Percentiles rank a stretch among this genome's conserved stretches.
These are phyloP conservation scores for Veloboletus limbatus DNA, from an alignment of 1,284 basidiomycete species.

Conservation along the genomic window DNA sequence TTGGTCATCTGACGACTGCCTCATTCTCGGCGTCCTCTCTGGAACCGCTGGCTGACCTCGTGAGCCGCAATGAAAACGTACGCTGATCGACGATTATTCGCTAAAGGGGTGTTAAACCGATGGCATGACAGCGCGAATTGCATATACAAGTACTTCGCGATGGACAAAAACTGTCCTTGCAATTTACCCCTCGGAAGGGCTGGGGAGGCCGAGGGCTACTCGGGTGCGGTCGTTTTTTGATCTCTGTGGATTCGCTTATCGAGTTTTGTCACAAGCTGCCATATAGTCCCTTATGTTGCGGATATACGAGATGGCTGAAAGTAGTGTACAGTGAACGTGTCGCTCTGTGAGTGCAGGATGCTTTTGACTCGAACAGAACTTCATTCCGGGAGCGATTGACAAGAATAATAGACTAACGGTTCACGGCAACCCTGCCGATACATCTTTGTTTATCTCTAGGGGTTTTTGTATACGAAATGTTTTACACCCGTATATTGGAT, in stretches of 20 bases:
- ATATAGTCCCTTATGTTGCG: constrained; percentile 60
- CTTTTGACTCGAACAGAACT: background rate
- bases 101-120: constrained; percentile 12
- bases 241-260: background rate
- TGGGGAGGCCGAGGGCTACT: constrained; percentile 81
- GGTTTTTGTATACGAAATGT: constrained; percentile 41
- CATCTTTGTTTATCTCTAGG: constrained; percentile 52
- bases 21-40: constrained; percentile 56
- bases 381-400: too few relatives aligned
- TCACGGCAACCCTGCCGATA: too few relatives aligned
- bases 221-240: constrained; percentile 52
- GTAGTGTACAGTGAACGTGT: too few relatives aligned
- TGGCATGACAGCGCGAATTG: constrained; percentile 45
- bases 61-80: constrained; percentile 73
- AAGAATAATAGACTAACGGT: background rate
- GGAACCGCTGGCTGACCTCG: constrained; percentile 69
- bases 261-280: constrained; percentile 49
- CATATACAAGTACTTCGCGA: constrained; percentile 42
- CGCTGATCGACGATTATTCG: constrained; percentile 25
- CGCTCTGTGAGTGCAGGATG: background rate
- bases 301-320: constrained; percentile 14
- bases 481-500: constrained; percentile 50
- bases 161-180: constrained; percentile 39
- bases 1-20: constrained; percentile 58
- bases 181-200: constrained; percentile 53